phyloP scores from a whole-genome alignment of 1,139 yeast genomes.

The Candida pseudocylindracea region DNA sequence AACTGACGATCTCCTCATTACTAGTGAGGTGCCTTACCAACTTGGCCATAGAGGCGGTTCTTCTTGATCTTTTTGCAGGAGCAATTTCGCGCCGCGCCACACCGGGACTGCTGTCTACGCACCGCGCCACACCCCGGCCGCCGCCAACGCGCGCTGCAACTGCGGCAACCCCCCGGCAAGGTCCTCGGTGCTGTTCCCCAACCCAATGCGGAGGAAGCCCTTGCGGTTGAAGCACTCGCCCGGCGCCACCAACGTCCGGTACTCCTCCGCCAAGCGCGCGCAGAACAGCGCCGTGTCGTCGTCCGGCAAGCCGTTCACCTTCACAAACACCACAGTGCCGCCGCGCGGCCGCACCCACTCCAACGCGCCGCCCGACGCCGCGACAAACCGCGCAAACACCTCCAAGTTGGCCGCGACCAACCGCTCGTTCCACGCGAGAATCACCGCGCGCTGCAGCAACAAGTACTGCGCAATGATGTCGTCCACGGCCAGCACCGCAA shows the following conservation, averaged over 20 bases:
- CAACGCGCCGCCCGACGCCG: conserved; percentile 10
- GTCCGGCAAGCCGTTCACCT: conserved; percentile 6
- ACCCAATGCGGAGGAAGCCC: conserved; percentile 26
- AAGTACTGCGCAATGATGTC: conserved; percentile 25
- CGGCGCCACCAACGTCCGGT: conserved; percentile 20
- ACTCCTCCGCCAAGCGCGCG: conserved; percentile 12
- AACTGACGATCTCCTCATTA: conserved; percentile 37
- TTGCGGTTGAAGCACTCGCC: conserved; percentile 23
- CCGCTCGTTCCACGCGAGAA: conserved; percentile 15
- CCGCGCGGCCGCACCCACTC: conserved; percentile 22
- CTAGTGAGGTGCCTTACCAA: conserved; percentile 41
- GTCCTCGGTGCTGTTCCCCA: conserved; percentile 19
- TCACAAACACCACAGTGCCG: conserved; percentile 25
- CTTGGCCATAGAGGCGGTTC: conserved; percentile 10
- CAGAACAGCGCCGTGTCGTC: conserved; percentile 14
- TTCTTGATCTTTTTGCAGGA: too few relatives aligned
- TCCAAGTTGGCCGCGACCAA: conserved; percentile 16
- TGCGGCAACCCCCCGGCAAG: conserved; percentile 4
- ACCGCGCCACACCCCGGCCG: too few relatives aligned
- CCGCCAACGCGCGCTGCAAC: too few relatives aligned
- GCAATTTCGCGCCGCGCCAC: too few relatives aligned
- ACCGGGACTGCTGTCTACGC: too few relatives aligned
- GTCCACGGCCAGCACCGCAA: conserved; percentile 24
- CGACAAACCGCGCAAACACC: conserved; percentile 13
- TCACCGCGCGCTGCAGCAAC: conserved; percentile 10